Percentiles rank a stretch among this genome's conserved stretches.
Evolutionary conservation across 805 yeast genomes (phyloP).

Genomic region (Candida dajiaensis): DNA sequence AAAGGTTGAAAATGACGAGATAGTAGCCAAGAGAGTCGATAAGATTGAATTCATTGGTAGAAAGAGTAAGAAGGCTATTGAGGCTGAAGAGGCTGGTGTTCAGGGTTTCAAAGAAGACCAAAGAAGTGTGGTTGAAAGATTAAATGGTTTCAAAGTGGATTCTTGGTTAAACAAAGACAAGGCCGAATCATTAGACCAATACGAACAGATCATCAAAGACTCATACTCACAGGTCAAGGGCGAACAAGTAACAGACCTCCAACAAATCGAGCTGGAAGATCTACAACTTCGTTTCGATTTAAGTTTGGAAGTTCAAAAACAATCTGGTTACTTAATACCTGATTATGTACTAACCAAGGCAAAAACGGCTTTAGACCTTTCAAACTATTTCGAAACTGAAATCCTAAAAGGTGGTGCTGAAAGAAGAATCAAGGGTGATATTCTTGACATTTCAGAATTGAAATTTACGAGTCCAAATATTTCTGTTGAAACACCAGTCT

Average conservation of each 20-base stretch:
- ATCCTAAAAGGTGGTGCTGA: slow-evolving; percentile 25
- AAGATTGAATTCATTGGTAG: slow-evolving; percentile 25
- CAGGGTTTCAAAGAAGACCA: background rate
- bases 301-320: slow-evolving; percentile 28
- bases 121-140: slow-evolving; percentile 12
- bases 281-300: slow-evolving; percentile 31
- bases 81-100: slow-evolving; percentile 1
- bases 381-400: slow-evolving; percentile 22
- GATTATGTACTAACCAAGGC: slow-evolving; percentile 31
- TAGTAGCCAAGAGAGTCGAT: slow-evolving; percentile 13
- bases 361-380: slow-evolving; percentile 24
- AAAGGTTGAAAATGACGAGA: slow-evolving; percentile 30
- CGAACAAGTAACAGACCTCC: slow-evolving; percentile 4
- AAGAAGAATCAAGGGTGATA: slow-evolving; percentile 12
- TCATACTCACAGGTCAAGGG: slow-evolving; percentile 14
- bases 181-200: slow-evolving; percentile 20
- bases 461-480: slow-evolving; percentile 19
- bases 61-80: slow-evolving; percentile 8
- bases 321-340: slow-evolving; percentile 33
- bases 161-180: slow-evolving; percentile 28
- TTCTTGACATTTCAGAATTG: slow-evolving; percentile 12
- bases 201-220: slow-evolving; percentile 20
- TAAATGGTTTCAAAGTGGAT: slow-evolving; percentile 26
- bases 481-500: slow-evolving; percentile 17
- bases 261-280: slow-evolving; percentile 19